Conservation (phyloP, 768 basidiomycete species). For the Porpolomopsis calyptriformis region DNA sequence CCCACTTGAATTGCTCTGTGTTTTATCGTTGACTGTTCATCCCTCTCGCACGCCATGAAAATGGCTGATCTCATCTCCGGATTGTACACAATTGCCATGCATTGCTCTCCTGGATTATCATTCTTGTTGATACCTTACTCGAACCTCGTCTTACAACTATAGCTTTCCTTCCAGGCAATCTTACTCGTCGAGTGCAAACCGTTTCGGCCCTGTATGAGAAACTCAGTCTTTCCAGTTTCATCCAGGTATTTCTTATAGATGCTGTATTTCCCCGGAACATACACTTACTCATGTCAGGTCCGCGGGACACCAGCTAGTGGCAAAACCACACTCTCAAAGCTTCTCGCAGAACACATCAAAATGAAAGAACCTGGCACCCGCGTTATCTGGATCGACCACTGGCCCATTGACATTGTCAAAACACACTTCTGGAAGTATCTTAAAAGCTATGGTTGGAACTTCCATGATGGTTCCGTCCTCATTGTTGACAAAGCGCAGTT, state of each 20-base stretch:
- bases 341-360: constrained; percentile 7
- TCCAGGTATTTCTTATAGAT: constrained; percentile 6
- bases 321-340: constrained; percentile 10
- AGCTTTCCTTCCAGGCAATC: too few relatives aligned
- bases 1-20: too few relatives aligned
- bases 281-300: constrained; percentile 10
- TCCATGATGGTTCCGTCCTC: constrained; percentile 8
- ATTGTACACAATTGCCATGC: too few relatives aligned
- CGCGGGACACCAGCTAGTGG: constrained; percentile 12
- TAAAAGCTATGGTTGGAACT: constrained; percentile 7
- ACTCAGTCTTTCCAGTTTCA: neutral
- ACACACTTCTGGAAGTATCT: neutral
- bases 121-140: too few relatives aligned
- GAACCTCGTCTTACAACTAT: too few relatives aligned
- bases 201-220: constrained; percentile 1
- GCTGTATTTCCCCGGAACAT: neutral
- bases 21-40: too few relatives aligned
- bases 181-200: too few relatives aligned
- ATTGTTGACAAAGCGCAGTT: constrained; percentile 14
- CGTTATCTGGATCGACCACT: constrained; percentile 6
- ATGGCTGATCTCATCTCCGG: too few relatives aligned
- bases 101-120: too few relatives aligned
- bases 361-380: constrained; percentile 3
- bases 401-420: neutral
- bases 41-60: too few relatives aligned